Conservation (phyloP, 2,329 filamentous ascomycete species). For the Nigrospora osmanthi region DNA sequence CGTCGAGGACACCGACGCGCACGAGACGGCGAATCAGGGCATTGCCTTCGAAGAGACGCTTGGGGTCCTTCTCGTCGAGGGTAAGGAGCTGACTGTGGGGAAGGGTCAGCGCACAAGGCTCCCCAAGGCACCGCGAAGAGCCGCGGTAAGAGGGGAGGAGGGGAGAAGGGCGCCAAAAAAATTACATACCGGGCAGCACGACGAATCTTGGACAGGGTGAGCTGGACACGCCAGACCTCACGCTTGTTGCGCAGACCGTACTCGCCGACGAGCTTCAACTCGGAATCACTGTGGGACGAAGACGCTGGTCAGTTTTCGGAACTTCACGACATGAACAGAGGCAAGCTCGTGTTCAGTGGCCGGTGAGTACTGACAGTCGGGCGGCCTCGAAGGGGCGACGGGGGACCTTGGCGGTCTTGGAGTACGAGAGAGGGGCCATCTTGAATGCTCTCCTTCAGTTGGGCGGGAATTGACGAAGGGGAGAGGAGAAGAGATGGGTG, state of each 20-base stretch:
- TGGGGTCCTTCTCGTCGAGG: slow-evolving; percentile 99
- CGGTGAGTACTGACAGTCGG: slow-evolving; percentile 94
- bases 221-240: slow-evolving; percentile 99
- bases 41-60: slow-evolving; percentile 99
- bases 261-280: slow-evolving; percentile 99
- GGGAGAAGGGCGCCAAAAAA: neutral
- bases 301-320: slow-evolving; percentile 55
- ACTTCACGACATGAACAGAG: slow-evolving; percentile 93
- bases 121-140: neutral
- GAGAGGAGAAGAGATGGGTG: slow-evolving; percentile 4
- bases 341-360: slow-evolving; percentile 98
- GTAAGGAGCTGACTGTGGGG: slow-evolving; percentile 88
- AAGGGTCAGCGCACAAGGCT: slow-evolving; percentile 15
- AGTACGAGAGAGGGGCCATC: slow-evolving; percentile 64
- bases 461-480: slow-evolving; percentile 16
- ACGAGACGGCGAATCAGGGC: slow-evolving; percentile 99
- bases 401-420: slow-evolving; percentile 99
- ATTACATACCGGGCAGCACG: slow-evolving; percentile 99
- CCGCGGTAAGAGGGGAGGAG: no score
- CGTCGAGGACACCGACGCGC: slow-evolving; percentile 98
- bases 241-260: slow-evolving; percentile 99
- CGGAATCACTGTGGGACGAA: slow-evolving; percentile 73
- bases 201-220: slow-evolving; percentile 99
- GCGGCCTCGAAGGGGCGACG: slow-evolving; percentile 98
- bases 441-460: slow-evolving; percentile 24